phyloP scores from a whole-genome alignment of 2,329 filamentous ascomycete species.

The Amylocarpus encephaloides region DNA sequence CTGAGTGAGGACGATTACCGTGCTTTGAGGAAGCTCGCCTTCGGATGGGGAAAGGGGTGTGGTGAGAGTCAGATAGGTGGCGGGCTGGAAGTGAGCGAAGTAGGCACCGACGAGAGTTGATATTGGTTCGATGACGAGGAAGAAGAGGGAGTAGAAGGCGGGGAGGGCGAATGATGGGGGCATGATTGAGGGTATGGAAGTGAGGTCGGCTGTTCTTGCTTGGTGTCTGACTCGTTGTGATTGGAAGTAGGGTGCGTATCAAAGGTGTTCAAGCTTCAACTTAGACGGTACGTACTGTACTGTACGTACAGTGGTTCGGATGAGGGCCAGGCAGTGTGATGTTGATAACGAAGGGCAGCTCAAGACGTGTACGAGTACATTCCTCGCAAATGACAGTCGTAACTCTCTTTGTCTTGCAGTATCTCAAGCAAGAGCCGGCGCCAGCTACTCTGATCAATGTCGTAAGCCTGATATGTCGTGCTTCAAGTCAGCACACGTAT shows the following conservation, averaged over 20 bases:
- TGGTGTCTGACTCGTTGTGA: too few species aligned
- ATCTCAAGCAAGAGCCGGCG: too few species aligned
- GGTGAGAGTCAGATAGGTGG: constrained; percentile 58
- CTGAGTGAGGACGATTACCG: constrained; percentile 64
- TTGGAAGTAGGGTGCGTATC: too few species aligned
- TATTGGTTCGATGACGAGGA: constrained; percentile 64
- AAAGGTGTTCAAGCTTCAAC: too few species aligned
- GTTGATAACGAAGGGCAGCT: too few species aligned
- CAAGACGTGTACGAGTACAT: too few species aligned
- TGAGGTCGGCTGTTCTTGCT: too few species aligned
- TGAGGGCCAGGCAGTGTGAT: too few species aligned
- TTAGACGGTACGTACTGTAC: too few species aligned
- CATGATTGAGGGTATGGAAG: not conserved
- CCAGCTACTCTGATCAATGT: not conserved
- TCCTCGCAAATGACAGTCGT: too few species aligned
- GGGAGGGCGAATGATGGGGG: constrained; percentile 45
- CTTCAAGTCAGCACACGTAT: not conserved
- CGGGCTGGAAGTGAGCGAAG: constrained; percentile 44
- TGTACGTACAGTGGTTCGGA: too few species aligned
- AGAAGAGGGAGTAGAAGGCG: constrained; percentile 61
- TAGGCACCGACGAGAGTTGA: constrained; percentile 47
- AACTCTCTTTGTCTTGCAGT: too few species aligned
- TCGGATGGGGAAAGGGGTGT: constrained; percentile 35
- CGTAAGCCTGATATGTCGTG: not conserved
- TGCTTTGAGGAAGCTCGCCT: constrained; percentile 45